Evolutionary conservation across 2,329 filamentous ascomycete genomes (phyloP).

Genomic region (Juglanconis oblonga): DNA sequence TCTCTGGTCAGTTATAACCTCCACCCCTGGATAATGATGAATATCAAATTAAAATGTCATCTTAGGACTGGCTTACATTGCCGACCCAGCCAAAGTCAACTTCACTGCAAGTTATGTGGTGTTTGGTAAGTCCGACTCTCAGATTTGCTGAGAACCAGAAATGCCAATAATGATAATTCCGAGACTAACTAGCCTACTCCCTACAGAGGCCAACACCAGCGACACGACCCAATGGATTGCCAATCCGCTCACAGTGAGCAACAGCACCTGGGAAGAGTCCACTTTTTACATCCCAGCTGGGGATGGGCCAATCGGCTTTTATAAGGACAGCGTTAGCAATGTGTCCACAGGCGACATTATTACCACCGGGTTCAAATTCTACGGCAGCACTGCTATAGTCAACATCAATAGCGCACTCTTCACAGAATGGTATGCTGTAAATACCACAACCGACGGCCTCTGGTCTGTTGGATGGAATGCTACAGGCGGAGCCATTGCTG

Average conservation of each 20-base stretch:
- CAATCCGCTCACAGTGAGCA: not conserved
- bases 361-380: constrained; percentile 14
- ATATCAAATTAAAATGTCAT: not conserved
- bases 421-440: constrained; percentile 11
- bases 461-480: constrained; percentile 16
- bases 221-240: constrained; percentile 11
- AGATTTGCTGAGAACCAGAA: not conserved
- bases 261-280: constrained; percentile 3
- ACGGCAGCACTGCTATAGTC: constrained; percentile 8
- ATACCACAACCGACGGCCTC: constrained; percentile 7
- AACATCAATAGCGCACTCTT: constrained; percentile 2
- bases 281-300: constrained; percentile 4
- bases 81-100: constrained; percentile 12
- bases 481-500: not conserved
- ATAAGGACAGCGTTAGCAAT: constrained; percentile 8
- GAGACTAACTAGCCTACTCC: not conserved
- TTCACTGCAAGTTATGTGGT: constrained; percentile 4
- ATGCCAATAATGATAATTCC: not conserved
- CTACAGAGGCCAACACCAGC: not conserved
- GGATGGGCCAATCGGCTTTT: constrained; percentile 5
- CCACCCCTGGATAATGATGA: not conserved
- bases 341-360: not conserved
- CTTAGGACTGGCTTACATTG: constrained; percentile 9
- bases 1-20: not conserved
- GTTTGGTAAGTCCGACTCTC: not conserved